phyloP scores from a whole-genome alignment of 495 filamentous ascomycete genomes.

The Talaromyces trachyspermus region DNA sequence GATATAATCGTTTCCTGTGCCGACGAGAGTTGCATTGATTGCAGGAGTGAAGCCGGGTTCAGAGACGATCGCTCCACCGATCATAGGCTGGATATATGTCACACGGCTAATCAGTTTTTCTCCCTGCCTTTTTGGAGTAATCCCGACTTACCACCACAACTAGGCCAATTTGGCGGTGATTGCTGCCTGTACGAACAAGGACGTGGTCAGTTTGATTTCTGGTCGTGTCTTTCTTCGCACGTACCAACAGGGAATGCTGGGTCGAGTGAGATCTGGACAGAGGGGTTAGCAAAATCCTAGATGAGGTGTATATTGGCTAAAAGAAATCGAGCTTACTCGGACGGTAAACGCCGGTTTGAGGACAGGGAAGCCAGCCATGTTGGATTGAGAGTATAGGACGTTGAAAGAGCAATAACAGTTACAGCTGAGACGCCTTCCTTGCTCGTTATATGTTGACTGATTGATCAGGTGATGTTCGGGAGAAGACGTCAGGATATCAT shows the following conservation, averaged over 20 bases:
- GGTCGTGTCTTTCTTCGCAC: not conserved
- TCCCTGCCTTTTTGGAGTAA: not conserved
- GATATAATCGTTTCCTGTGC: conserved; percentile 47
- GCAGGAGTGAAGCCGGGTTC: conserved; percentile 32
- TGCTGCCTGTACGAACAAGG: not conserved
- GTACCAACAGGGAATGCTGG: conserved; percentile 14
- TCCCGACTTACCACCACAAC: conserved; percentile 20
- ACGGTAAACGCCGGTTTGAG: conserved; percentile 41
- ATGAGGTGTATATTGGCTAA: not conserved
- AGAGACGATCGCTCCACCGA: conserved; percentile 33
- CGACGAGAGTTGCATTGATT: conserved; percentile 41
- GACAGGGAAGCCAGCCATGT: conserved; percentile 34
- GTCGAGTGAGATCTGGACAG: conserved; percentile 17
- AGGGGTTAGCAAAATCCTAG: not conserved
- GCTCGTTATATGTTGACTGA: no score
- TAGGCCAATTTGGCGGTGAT: conserved; percentile 11
- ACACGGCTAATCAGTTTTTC: not conserved
- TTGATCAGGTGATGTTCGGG: no score
- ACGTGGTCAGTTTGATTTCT: not conserved
- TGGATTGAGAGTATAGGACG: no score
- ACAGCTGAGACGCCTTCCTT: no score
- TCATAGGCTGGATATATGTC: conserved; percentile 29
- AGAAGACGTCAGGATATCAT: no score
- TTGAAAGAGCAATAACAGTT: no score
- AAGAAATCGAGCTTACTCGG: conserved; percentile 17